Conservation (phyloP, 2,329 filamentous ascomycete genomes). For the Talaromyces sp. region DNA sequence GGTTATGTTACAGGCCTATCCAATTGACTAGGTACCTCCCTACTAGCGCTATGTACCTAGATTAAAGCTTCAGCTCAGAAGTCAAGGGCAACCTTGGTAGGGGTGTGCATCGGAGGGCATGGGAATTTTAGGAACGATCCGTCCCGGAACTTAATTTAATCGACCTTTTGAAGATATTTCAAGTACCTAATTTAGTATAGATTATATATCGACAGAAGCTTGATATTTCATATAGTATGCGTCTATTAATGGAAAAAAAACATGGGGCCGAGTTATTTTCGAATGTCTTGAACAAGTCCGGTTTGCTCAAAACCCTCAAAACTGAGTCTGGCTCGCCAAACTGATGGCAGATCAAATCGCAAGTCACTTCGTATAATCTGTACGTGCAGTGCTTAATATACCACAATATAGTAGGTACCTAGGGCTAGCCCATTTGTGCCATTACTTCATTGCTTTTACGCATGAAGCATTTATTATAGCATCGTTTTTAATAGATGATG, state of each 20-base stretch:
- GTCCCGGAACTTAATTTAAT: constrained; percentile 2
- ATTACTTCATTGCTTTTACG: neutral
- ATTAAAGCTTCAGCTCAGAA: neutral
- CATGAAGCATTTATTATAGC: neutral
- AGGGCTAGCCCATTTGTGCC: neutral
- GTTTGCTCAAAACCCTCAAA: neutral
- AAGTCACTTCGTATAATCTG: neutral
- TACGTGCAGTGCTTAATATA: neutral
- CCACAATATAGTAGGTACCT: neutral
- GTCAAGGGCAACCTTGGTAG: neutral
- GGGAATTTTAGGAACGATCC: constrained; percentile 7
- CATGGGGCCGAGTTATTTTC: neutral
- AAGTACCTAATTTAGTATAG: no score
- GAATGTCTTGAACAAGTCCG: neutral
- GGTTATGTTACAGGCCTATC: neutral
- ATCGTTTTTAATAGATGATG: neutral
- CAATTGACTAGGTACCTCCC: neutral
- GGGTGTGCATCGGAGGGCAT: neutral
- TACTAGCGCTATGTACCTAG: neutral
- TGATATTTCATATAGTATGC: neutral
- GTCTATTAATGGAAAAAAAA: neutral
- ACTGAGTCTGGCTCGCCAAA: neutral
- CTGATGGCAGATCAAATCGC: neutral
- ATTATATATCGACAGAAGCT: neutral
- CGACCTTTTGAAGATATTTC: no score